phyloP scores from a whole-genome alignment of 1,284 basidiomycete genomes.

The Pseudozyma tsukubaensis region DNA sequence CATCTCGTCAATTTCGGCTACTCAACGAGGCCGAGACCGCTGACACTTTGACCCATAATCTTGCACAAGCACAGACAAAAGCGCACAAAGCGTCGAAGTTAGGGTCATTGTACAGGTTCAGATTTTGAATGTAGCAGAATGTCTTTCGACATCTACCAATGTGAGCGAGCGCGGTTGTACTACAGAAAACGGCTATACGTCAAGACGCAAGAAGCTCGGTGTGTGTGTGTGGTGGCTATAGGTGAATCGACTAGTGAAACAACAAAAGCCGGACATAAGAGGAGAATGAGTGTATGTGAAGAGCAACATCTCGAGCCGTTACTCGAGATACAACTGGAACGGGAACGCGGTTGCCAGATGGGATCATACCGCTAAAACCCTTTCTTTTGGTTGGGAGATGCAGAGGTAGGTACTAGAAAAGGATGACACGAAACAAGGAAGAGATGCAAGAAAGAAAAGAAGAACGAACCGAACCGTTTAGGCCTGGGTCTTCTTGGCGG shows the following conservation, averaged over 20 bases:
- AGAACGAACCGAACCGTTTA: constrained; percentile 24
- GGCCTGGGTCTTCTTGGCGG: constrained; percentile 52
- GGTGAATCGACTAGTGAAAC: constrained; percentile 6
- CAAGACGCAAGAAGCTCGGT: constrained; percentile 28
- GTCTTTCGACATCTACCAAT: constrained; percentile 10
- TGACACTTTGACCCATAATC: too few relatives aligned
- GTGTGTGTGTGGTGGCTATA: constrained; percentile 13
- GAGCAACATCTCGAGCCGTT: constrained; percentile 36
- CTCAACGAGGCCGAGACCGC: too few relatives aligned
- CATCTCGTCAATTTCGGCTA: too few relatives aligned
- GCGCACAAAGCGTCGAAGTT: constrained; percentile 3
- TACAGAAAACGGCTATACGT: constrained; percentile 43
- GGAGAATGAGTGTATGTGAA: not conserved
- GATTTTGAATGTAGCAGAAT: constrained; percentile 23
- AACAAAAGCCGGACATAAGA: constrained; percentile 1
- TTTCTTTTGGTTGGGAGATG: constrained; percentile 35
- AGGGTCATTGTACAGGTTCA: constrained; percentile 50
- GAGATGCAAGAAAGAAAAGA: constrained; percentile 20
- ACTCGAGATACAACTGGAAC: constrained; percentile 32
- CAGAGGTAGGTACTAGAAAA: constrained; percentile 9
- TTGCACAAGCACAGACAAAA: not conserved
- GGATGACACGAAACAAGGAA: constrained; percentile 21
- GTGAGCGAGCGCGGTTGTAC: constrained; percentile 25
- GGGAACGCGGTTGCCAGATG: constrained; percentile 15
- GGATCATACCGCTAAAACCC: constrained; percentile 22